A percentile compares a stretch with the other conserved stretches of the same genome.
phyloP scores from a whole-genome alignment of 805 yeast species.

The Metschnikowia reukaufii region DNA sequence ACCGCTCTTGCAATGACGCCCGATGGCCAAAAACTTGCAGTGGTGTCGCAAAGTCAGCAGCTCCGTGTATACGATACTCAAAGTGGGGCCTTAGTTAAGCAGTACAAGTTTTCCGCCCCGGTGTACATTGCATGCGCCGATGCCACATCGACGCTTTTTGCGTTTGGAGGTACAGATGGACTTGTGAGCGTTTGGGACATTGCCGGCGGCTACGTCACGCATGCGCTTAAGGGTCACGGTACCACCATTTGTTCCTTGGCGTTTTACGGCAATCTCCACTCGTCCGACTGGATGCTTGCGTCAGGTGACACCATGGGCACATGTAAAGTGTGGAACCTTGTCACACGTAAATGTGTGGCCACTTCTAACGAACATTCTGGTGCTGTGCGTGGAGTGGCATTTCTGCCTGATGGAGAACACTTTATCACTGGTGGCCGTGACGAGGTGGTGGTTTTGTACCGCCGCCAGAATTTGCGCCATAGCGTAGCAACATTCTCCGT shows the following conservation, averaged over 20 bases:
- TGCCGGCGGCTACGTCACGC: slow-evolving; percentile 84
- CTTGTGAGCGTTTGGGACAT: slow-evolving; percentile 89
- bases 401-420: slow-evolving; percentile 49
- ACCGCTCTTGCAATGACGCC: slow-evolving; percentile 78
- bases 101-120: slow-evolving; percentile 70
- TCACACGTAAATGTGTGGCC: slow-evolving; percentile 64
- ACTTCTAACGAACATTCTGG: slow-evolving; percentile 72
- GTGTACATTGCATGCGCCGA: slow-evolving; percentile 78
- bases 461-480: slow-evolving; percentile 47
- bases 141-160: slow-evolving; percentile 77
- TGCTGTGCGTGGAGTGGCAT: slow-evolving; percentile 83
- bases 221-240: slow-evolving; percentile 90
- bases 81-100: slow-evolving; percentile 42
- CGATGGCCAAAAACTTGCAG: slow-evolving; percentile 67
- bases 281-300: slow-evolving; percentile 71
- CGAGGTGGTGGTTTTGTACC: slow-evolving; percentile 64
- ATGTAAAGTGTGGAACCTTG: slow-evolving; percentile 63
- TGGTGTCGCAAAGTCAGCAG: slow-evolving; percentile 81
- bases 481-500: slow-evolving; percentile 68
- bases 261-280: slow-evolving; percentile 72
- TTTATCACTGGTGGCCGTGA: slow-evolving; percentile 90
- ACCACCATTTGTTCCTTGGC: slow-evolving; percentile 74
- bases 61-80: slow-evolving; percentile 62
- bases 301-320: slow-evolving; percentile 65
- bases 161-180: slow-evolving; percentile 96